Evolutionary conservation across 106 monocot species (phyloP).

Genomic region (Posidonia australis): DNA sequence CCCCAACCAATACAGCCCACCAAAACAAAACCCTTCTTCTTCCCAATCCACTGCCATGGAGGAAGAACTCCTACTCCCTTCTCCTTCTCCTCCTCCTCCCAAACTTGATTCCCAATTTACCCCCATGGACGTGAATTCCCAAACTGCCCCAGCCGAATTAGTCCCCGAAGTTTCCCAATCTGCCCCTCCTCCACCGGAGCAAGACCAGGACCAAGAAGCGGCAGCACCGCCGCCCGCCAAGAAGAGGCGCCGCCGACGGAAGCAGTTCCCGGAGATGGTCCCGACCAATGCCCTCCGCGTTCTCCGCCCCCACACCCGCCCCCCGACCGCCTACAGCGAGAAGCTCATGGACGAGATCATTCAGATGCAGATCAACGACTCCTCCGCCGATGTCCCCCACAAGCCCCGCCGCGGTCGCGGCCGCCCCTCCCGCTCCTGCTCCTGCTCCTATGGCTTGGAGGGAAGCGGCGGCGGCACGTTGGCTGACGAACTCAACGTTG

Average conservation of each 20-base stretch:
- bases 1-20: too few relatives aligned
- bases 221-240: slow-evolving; percentile 17
- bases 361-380: slow-evolving; percentile 40
- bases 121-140: too few relatives aligned
- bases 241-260: slow-evolving; percentile 56
- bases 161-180: slow-evolving; percentile 4
- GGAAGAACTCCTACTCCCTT: too few relatives aligned
- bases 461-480: slow-evolving; percentile 8
- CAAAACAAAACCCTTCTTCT: too few relatives aligned
- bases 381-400: background rate
- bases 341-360: slow-evolving; percentile 42
- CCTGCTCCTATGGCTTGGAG: slow-evolving; percentile 6
- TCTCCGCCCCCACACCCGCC: slow-evolving; percentile 36
- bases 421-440: slow-evolving; percentile 21
- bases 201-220: background rate
- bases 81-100: too few relatives aligned
- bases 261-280: slow-evolving; percentile 70
- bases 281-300: slow-evolving; percentile 40
- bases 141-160: too few relatives aligned
- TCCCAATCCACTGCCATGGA: too few relatives aligned
- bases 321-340: slow-evolving; percentile 33
- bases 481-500: slow-evolving; percentile 57
- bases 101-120: too few relatives aligned
- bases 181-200: slow-evolving; percentile 3
- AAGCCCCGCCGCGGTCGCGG: slow-evolving; percentile 12